Conservation (phyloP, 345 rosid genomes). For the Camelina neglecta region DNA sequence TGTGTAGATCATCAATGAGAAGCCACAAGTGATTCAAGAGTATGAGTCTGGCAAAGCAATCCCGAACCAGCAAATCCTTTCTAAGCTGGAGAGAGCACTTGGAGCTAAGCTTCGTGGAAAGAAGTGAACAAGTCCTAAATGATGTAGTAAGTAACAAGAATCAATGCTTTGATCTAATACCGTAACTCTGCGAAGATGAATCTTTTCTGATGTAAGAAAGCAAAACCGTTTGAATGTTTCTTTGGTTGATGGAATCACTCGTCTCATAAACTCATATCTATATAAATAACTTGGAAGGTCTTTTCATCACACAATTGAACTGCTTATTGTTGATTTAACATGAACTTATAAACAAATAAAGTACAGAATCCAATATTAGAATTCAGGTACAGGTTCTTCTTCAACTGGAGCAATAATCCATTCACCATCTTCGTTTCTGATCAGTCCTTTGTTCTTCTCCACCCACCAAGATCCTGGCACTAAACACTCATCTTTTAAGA, state of each 20-base stretch:
- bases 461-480: conserved; percentile 93
- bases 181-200: conserved; percentile 13
- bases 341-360: not conserved
- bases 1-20: conserved; percentile 84
- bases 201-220: conserved; percentile 36
- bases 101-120: conserved; percentile 89
- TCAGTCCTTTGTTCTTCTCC: conserved; percentile 86
- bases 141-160: conserved; percentile 17
- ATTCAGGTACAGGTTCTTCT: conserved; percentile 73
- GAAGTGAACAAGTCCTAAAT: conserved; percentile 56
- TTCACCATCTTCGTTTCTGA: conserved; percentile 59
- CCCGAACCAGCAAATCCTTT: conserved; percentile 88
- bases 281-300: conserved; percentile 26
- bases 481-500: conserved; percentile 69
- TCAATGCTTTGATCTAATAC: conserved; percentile 30
- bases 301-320: not conserved
- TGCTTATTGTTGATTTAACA: conserved; percentile 1
- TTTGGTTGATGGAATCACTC: conserved; percentile 31
- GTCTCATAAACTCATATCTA: conserved; percentile 10
- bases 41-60: conserved; percentile 98
- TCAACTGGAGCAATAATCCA: conserved; percentile 59
- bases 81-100: conserved; percentile 74
- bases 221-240: conserved; percentile 31
- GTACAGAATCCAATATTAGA: conserved; percentile 24
- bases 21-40: conserved; percentile 95